These are phyloP conservation scores for Cicer yamashitae DNA, from an alignment of 306 rosid genomes.

Conservation along the genomic window DNA sequence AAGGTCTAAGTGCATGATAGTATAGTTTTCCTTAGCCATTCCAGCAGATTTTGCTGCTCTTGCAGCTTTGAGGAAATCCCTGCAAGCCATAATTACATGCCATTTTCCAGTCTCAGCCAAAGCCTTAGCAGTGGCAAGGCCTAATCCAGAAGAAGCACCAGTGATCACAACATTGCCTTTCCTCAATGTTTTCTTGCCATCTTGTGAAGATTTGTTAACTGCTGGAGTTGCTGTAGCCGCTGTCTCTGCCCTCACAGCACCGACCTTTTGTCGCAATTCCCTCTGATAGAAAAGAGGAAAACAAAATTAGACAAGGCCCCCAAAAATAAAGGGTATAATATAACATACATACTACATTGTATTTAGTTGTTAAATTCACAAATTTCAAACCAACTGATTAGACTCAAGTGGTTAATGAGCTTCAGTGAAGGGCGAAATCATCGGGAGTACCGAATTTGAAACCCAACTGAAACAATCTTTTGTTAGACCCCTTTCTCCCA, in stretches of 20 bases:
- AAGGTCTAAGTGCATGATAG: conserved; percentile 94
- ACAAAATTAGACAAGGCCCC: conserved; percentile 18
- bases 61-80: conserved; percentile 96
- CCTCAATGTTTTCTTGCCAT: conserved; percentile 89
- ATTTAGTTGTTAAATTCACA: conserved; percentile 18
- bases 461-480: too few species aligned
- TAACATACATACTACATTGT: conserved; percentile 5
- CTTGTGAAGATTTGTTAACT: conserved; percentile 61
- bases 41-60: conserved; percentile 97
- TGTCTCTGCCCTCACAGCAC: conserved; percentile 75
- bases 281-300: conserved; percentile 46
- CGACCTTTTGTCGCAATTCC: conserved; percentile 54
- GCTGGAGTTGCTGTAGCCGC: conserved; percentile 68
- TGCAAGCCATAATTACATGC: conserved; percentile 98
- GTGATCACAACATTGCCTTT: conserved; percentile 88
- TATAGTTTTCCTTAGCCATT: conserved; percentile 78
- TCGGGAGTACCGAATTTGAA: too few species aligned
- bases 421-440: too few species aligned
- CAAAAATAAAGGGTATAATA: not conserved
- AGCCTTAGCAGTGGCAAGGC: conserved; percentile 95
- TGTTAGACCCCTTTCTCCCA: too few species aligned
- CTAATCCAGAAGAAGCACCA: conserved; percentile 97
- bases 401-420: too few species aligned
- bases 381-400: too few species aligned
- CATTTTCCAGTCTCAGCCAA: conserved; percentile 96